Evolutionary conservation across 2,329 filamentous ascomycete species (phyloP), one percentile per base, ranked within the genome.

Genomic region (Furcasterigmium furcatum): DNA sequence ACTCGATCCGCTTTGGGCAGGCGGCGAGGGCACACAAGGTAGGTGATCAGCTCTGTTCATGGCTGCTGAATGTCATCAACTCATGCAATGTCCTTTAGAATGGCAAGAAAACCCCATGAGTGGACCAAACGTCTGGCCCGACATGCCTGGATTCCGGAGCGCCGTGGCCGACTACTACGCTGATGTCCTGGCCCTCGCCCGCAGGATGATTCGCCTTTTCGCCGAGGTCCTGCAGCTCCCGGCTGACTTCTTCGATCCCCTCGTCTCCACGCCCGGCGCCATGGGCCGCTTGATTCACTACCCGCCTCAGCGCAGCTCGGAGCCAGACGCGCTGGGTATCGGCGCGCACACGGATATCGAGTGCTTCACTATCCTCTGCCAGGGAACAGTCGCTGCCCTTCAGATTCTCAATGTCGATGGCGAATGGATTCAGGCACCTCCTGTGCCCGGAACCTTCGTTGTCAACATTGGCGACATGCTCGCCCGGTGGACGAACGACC

Each of bases 301-400:
- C n/a, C 29, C 29, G n/a, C 29, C 29, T n/a, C 29, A 10, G 10
- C 29, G 10, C 10, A 32, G n/a, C n/a, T 10, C 10, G n/a, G 29
- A 32, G 29, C 29, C 10, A 32, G n/a, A n/a, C 12, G n/a, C n/a
- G n/a, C n/a, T 72, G 7, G 71, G 71, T 0, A 59, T 76, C 3
- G 72, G 72, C 10, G 67, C 68, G 1, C 73, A 76, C 49, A 73
- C 70, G 1, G 70, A 76, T 48, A 62, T 76, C n/a, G 68, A 75
- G 50, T 68, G 51, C 42, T 55, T 76, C 51, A 79, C 75, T 0
- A 61, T 79, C 7, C 60, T 79, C 3, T 74, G 68, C 70, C 71
- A 72, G 50, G 70, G 73, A 48, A 62, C 54, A 44, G 58, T 63
- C 24, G 68, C 69, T 8, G 69, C 70, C 1, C 52, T 74, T 35